Evolutionary conservation across 2,329 filamentous ascomycete species (phyloP).

Genomic region (Mycosphaerella arachidis): DNA sequence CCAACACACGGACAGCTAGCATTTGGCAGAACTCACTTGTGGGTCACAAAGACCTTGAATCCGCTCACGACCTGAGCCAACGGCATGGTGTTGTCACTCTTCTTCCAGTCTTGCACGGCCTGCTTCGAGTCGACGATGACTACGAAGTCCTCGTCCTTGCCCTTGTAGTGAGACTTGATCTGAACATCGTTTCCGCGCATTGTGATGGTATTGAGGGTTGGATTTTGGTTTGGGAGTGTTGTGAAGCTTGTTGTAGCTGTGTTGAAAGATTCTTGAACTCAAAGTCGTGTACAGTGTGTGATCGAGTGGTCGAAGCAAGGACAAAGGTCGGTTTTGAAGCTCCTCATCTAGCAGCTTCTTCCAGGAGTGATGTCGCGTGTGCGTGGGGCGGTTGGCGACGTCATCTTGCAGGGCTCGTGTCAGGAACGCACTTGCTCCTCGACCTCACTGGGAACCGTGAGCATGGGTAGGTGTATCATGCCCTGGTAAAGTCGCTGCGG

Average conservation of each 20-base stretch:
- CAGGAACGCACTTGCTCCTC: not conserved
- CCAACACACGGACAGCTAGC: slow-evolving; percentile 3
- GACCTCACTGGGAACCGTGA: not conserved
- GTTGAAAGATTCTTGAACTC: not conserved
- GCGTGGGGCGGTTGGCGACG: slow-evolving; percentile 8
- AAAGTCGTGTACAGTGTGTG: not conserved
- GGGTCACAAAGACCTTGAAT: slow-evolving; percentile 85
- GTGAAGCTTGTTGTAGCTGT: not conserved
- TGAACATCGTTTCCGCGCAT: slow-evolving; percentile 63
- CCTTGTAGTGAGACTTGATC: slow-evolving; percentile 83
- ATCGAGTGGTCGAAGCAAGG: not conserved
- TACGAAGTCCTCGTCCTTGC: slow-evolving; percentile 64
- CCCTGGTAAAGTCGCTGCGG: not conserved
- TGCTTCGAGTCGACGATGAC: slow-evolving; percentile 60
- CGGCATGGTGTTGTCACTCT: slow-evolving; percentile 66
- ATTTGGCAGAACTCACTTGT: slow-evolving; percentile 61
- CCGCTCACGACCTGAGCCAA: slow-evolving; percentile 79
- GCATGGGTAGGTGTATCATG: not conserved
- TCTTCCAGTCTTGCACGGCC: slow-evolving; percentile 74
- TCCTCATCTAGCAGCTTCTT: slow-evolving; percentile 6
- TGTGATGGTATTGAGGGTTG: slow-evolving; percentile 13
- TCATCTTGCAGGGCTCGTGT: not conserved
- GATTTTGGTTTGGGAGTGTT: not conserved
- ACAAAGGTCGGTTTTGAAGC: slow-evolving; percentile 9
- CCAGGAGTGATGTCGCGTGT: slow-evolving; percentile 7